Base-by-base conservation (phyloP, 2,329 filamentous ascomycete species). In the Aureobasidium sp. region DNA sequence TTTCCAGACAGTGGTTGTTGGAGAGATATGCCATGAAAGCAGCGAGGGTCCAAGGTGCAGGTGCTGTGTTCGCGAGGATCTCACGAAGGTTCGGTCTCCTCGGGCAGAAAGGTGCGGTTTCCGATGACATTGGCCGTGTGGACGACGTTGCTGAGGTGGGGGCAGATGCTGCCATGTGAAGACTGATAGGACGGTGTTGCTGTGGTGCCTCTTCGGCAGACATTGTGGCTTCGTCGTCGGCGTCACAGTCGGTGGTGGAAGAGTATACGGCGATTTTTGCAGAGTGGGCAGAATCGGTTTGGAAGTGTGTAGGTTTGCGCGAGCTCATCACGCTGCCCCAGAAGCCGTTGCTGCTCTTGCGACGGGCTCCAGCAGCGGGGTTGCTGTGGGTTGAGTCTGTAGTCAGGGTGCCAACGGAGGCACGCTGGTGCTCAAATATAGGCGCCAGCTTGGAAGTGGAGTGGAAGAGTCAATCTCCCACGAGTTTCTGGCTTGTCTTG, bases 1-100 rank as follows among this genome's bases (percentile, higher is more conserved):
- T 97, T 75, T 99, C 94, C 66, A 97, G 79, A 72, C 94, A 99
- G 75, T 97, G 93, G 70, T 97, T 97, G 71, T 96, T 92, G 1
- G 93, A 97, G 4, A 97, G 82, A 70, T 96, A 97, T 61, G 92
- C 92, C 85, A 94, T 97, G 75, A 97, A 97, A 36, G 93, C 93
- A 63, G 86, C 87, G 9, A 97, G 80, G 0, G 92, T 96, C 83
- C 91, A 97, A 67, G 94, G 94, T 44, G 91, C 86, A 10, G 90
- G 86, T 39, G 94, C 90, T 48, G 84, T 85, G 76, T 97, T 94
- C 66, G 89, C 84, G 48, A 99, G 83, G 32, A 99, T 95, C 69
- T 97, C 93, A 63, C 87, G 83, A 54, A 99, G 79, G 34, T 90
- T 88, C 45, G 91, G 93, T 70, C 85, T 79, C 67, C 80, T 76